Conservation (phyloP, 1,284 basidiomycete genomes). For the Coniferiporia weirii region DNA sequence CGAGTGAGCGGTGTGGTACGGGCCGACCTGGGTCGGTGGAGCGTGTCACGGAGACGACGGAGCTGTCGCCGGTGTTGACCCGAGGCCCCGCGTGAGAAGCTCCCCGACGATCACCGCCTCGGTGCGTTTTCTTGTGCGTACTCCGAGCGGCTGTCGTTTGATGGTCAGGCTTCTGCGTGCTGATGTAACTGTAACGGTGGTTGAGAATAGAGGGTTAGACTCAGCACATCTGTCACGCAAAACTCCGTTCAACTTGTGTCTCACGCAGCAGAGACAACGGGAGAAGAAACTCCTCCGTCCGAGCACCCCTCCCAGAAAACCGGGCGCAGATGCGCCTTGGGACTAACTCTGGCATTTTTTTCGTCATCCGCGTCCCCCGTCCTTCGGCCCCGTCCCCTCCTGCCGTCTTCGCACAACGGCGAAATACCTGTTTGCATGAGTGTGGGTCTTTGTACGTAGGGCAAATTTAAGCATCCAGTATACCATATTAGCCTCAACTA, state of each 20-base stretch:
- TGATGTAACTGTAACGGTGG: conserved; percentile 94
- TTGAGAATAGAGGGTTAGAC: conserved; percentile 17
- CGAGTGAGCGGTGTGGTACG: conserved; percentile 90
- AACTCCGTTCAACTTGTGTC: conserved; percentile 90
- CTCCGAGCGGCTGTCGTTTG: conserved; percentile 41
- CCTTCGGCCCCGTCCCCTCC: no score
- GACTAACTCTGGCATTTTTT: no score
- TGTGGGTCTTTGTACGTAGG: no score
- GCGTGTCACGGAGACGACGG: neutral
- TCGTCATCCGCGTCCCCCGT: no score
- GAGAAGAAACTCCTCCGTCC: conserved; percentile 90
- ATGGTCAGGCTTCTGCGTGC: conserved; percentile 77
- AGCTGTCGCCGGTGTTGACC: conserved; percentile 87
- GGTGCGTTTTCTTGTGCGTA: conserved; percentile 56
- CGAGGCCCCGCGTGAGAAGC: conserved; percentile 57
- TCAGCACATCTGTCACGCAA: conserved; percentile 70
- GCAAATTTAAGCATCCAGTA: no score
- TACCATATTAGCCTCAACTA: no score
- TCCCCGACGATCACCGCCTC: conserved; percentile 66
- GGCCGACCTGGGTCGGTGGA: conserved; percentile 53
- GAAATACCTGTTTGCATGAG: no score
- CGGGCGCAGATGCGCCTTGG: conserved; percentile 94
- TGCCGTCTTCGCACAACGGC: no score
- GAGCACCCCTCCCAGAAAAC: conserved; percentile 85
- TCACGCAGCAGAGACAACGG: conserved; percentile 67